These are phyloP conservation scores for Hanseniaspora guilliermondii DNA, from an alignment of 805 yeast species.

Conservation along the genomic window DNA sequence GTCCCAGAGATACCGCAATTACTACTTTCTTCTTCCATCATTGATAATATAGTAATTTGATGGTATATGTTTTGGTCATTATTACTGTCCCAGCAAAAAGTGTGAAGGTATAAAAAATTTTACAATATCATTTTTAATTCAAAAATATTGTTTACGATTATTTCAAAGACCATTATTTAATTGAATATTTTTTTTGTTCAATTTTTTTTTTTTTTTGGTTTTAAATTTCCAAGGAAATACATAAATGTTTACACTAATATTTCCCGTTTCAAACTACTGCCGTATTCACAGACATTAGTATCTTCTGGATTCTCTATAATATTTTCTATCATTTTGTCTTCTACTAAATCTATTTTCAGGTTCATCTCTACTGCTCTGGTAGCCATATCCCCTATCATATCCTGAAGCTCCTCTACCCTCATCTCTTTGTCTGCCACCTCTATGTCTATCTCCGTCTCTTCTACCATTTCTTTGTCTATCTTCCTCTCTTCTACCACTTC, in stretches of 20 bases:
- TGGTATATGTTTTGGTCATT: background rate
- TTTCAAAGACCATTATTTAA: too few relatives aligned
- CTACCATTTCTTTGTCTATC: background rate
- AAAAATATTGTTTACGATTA: too few relatives aligned
- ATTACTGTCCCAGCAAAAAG: too few relatives aligned
- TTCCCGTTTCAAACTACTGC: background rate
- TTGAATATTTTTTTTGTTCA: too few relatives aligned
- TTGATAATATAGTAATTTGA: background rate
- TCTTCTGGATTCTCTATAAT: background rate
- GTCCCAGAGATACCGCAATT: constrained; percentile 30
- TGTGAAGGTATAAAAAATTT: too few relatives aligned
- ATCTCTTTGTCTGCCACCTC: background rate
- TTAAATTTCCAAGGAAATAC: background rate
- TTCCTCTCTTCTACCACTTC: background rate
- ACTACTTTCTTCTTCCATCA: constrained; percentile 5
- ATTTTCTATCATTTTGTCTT: background rate
- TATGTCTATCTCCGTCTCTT: background rate
- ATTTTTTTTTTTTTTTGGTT: background rate
- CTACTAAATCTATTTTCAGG: background rate
- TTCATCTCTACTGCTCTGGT: background rate
- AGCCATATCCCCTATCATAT: background rate
- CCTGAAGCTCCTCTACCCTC: background rate
- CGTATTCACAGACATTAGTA: background rate
- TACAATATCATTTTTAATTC: too few relatives aligned
- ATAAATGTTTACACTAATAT: background rate